Percentiles rank a stretch among this genome's conserved stretches.
phyloP scores from a whole-genome alignment of 805 yeast genomes.

The Wickerhamiella shivajii region DNA sequence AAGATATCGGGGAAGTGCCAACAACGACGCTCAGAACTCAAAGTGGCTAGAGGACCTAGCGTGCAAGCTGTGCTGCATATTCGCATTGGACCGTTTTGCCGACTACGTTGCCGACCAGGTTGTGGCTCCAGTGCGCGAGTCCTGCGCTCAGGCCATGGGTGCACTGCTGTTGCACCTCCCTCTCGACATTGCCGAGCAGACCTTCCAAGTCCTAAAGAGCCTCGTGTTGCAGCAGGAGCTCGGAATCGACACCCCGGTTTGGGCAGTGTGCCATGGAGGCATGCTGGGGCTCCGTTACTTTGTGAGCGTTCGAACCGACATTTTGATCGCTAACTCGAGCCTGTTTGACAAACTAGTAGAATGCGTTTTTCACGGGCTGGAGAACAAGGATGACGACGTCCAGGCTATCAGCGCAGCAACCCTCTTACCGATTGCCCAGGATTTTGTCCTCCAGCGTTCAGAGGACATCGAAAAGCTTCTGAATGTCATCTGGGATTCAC shows the following conservation, averaged over 20 bases:
- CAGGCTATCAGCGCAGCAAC: constrained; percentile 95
- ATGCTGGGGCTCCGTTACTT: constrained; percentile 84
- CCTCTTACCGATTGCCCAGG: constrained; percentile 74
- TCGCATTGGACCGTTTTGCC: constrained; percentile 89
- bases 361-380: constrained; percentile 76
- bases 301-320: constrained; percentile 74
- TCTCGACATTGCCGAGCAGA: constrained; percentile 39
- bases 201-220: constrained; percentile 50
- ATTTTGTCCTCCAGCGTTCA: constrained; percentile 55
- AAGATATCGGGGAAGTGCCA: constrained; percentile 41
- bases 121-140: constrained; percentile 95
- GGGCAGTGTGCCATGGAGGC: constrained; percentile 99
- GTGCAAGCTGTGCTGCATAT: constrained; percentile 67
- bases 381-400: constrained; percentile 70
- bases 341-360: constrained; percentile 57
- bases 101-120: constrained; percentile 96
- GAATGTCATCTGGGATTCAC: constrained; percentile 78
- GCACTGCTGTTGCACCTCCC: constrained; percentile 69
- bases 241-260: constrained; percentile 40
- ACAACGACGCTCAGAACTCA: constrained; percentile 51
- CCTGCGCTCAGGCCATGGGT: constrained; percentile 88
- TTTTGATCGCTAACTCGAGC: constrained; percentile 43
- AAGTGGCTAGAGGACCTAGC: constrained; percentile 76
- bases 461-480: constrained; percentile 32
- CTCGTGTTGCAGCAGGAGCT: constrained; percentile 48